These are phyloP conservation scores for Allium sativum DNA, from an alignment of 106 monocot species.

Conservation along the genomic window DNA sequence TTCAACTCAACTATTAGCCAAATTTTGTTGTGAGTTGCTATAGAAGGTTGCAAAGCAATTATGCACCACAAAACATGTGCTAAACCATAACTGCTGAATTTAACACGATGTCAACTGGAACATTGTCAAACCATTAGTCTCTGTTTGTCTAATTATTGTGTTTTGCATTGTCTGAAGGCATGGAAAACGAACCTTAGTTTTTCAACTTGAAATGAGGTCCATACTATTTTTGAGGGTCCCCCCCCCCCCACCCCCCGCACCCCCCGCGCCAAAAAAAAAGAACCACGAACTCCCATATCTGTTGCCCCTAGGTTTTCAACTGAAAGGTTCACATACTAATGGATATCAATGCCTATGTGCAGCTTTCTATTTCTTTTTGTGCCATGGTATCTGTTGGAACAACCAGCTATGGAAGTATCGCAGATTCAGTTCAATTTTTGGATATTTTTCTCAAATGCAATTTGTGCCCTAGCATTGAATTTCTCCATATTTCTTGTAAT, in stretches of 20 bases:
- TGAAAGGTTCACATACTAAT: background rate
- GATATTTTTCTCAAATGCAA: slow-evolving; percentile 86
- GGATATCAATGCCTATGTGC: slow-evolving; percentile 5
- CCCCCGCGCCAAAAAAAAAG: no score
- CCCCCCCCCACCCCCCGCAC: no score
- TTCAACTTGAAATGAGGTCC: background rate
- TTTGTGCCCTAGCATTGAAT: slow-evolving; percentile 91
- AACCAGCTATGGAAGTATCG: slow-evolving; percentile 52
- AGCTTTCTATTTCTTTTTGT: slow-evolving; percentile 82
- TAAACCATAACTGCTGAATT: no score
- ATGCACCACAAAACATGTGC: no score
- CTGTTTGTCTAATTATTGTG: no score
- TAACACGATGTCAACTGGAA: background rate
- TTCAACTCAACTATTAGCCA: no score
- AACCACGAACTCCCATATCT: background rate
- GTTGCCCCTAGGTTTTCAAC: background rate
- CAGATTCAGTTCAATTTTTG: slow-evolving; percentile 85
- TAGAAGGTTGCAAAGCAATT: no score
- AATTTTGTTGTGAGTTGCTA: no score
- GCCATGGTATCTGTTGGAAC: slow-evolving; percentile 87
- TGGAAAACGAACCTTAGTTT: background rate
- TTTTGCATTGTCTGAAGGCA: background rate
- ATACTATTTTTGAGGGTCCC: background rate
- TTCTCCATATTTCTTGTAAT: slow-evolving; percentile 91
- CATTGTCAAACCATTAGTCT: background rate